Base-by-base conservation (phyloP, 2,329 filamentous ascomycete genomes). In the Eutypa lata region DNA sequence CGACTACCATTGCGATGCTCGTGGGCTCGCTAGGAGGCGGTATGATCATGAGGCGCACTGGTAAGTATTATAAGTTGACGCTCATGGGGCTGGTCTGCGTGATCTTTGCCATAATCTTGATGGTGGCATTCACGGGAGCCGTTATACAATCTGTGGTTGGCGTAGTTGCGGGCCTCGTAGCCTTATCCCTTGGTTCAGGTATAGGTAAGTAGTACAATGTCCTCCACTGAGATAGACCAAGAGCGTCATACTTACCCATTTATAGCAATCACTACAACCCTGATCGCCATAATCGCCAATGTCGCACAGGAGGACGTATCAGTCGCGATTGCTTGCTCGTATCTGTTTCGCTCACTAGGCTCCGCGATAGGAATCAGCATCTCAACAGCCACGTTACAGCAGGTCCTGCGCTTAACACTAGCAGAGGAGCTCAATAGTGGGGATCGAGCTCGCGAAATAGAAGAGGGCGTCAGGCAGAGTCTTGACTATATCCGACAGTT, bases 331-430 rank as follows among this genome's bases (percentile, higher is more conserved):
- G 89, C 90, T 7, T 91, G 88, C 67, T 89, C 85, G 19, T 93
- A 93, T 70, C 81, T 93, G 22, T 93, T 93, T 76, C 84, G 89
- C 38, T 87, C 86, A 1, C 76, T 92, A 0, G 90, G 89, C n/a
- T 77, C 89, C n/a, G 87, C 87, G 7, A 74, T 91, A 52, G 89
- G 89, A 11, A 76, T 91, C 51, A 87, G 86, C n/a, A 73, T 90
- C 53, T 81, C 82, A 48, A 84, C 88, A 1, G 89, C 88, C 1
- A 78, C 90, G 7, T 80, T 91, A 45, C 90, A 93, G 65, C 83
- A 88, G 63, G 76, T 78, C 2, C 74, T 93, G 19, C 76, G 87
- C 16, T 73, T 72, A 2, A 74, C 80, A 46, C 74, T 93, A 3
- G 73, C 75, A 2, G 62, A 67, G 1, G 74, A 76, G 2, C 71